These are phyloP conservation scores for Xerocomellus chrysenteron DNA, from an alignment of 768 basidiomycete genomes.

Conservation along the genomic window DNA sequence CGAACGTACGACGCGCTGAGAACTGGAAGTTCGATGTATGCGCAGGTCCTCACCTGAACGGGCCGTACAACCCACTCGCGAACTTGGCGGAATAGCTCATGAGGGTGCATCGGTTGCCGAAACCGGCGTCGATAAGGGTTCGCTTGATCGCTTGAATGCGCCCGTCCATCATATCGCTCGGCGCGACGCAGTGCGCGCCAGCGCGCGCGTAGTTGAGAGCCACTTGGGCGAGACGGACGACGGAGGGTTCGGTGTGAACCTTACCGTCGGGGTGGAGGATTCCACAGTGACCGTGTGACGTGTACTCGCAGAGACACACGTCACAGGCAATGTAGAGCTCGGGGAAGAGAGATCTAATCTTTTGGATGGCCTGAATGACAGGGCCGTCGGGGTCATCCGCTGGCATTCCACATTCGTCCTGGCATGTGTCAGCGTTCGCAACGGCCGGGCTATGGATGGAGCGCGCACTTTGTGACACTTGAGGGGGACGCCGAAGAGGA, in stretches of 20 bases:
- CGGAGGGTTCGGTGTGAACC: conserved; percentile 76
- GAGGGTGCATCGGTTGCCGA: conserved; percentile 84
- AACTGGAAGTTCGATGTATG: not conserved
- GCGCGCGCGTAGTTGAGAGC: conserved; percentile 90
- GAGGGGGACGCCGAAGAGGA: conserved; percentile 91
- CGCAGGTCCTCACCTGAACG: conserved; percentile 69
- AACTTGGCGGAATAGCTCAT: conserved; percentile 99
- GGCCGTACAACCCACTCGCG: conserved; percentile 91
- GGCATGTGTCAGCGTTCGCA: not conserved
- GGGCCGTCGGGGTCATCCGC: conserved; percentile 91
- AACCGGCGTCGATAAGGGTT: conserved; percentile 75
- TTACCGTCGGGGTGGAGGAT: conserved; percentile 69
- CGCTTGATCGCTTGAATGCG: conserved; percentile 88
- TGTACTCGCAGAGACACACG: conserved; percentile 99
- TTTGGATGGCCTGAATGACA: conserved; percentile 89
- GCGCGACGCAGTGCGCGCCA: conserved; percentile 97
- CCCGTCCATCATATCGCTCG: conserved; percentile 99
- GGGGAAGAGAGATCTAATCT: conserved; percentile 76
- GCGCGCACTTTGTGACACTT: conserved; percentile 67
- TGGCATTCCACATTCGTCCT: conserved; percentile 83
- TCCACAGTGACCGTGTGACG: conserved; percentile 97
- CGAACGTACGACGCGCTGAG: not conserved
- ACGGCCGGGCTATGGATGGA: not conserved
- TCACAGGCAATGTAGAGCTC: conserved; percentile 87
- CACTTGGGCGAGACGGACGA: conserved; percentile 87